Base-by-base conservation (phyloP, 1,139 yeast genomes). In the Kodamaea anthophila region DNA sequence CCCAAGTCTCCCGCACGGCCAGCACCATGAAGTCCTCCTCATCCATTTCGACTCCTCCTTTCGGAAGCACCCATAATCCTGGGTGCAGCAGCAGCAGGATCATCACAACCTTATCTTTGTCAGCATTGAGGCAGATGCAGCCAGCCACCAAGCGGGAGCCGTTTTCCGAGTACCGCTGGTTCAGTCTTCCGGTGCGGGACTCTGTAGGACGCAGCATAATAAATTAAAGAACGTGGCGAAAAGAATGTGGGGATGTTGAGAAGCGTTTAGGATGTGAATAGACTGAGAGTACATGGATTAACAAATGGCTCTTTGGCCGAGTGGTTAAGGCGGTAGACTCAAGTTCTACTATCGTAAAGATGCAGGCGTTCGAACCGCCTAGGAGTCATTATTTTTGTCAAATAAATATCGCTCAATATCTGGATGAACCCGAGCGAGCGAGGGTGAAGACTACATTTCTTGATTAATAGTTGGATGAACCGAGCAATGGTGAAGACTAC, bases 1-100 rank as follows among this genome's bases (percentile, higher is more conserved):
- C 98, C 98, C 98, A 91, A 0, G 95, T 84, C 52, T 91, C 98
- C 36, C 99, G 63, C 10, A 70, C 62, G 0, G 97, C 97, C 5
- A 85, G 61, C 7, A 58, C 55, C 10, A 55, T 54, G 33, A 40
- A 64, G 23, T 74, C 77, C 3, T 71, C 63, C 49, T 91, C 98
- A 52, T 91, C 98, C 24, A 54, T 50, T 53, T 91, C 99, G 31
- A 88, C 77, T 1, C 99, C 99, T 18, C 99, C 99, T 49, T 91
- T 93, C 3, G 98, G 98, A 8, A 91, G 57, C 9, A 93, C 84
- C 94, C 95, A 87, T 43, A 69, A 70, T 33, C 73, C 70, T 20
- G 65, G 66, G 36, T 76, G 76, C 10, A 77, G 76, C 13, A 81
- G 66, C 0, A 96, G 82, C 41, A 82, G 74, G 22, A 91, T 74